Evolutionary conservation across 208 protist genomes (phyloP), one percentile per base, ranked within the genome.

Genomic region (Crithidia thermophila): DNA sequence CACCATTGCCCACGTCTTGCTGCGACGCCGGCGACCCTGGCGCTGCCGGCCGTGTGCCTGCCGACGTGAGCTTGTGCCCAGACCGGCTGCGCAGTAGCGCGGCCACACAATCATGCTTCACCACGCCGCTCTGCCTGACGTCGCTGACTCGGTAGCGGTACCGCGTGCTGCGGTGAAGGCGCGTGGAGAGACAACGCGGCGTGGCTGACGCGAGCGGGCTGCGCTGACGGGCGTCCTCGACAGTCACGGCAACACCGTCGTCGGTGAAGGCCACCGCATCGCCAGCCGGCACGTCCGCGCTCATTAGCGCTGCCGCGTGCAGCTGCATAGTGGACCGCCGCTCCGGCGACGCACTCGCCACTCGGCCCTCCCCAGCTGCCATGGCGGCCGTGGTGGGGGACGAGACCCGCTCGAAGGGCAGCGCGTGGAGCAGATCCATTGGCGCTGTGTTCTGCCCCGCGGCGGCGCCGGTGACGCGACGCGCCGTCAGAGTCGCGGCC

Each of bases 91-190:
- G 31, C 50, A 56, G 30, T 43, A 42, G 31, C 28, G 58, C 58
- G 0, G 33, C 43, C 28, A 30, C 31, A 33, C 58, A 53, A 3
- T 28, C 37, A 42, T 28, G 45, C 45, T 53, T 51, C 43, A 64
- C 58, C 43, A 64, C 58, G 3, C 58, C 58, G 18, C 4, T 18
- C 7, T 47, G 37, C 0, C 4, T 3, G 0, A 42, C 21, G 2
- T 37, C n/a, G 28, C 16, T 49, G 11, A 8, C 28, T 37, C 23
- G 9, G 58, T 53, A 53, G 5, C 58, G 42, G 58, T 64, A 64
- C 0, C 58, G 58, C 1, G 58, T 64, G 58, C 58, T 64, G n/a
- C 58, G 27, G 40, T 30, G 58, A 30, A 64, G 58, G 8, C 58
- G 42, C 4, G 58, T 64, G 21, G 58, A 52, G 42, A 64, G 58